phyloP scores from a whole-genome alignment of 495 filamentous ascomycete genomes.

The Glarea lozoyensis region DNA sequence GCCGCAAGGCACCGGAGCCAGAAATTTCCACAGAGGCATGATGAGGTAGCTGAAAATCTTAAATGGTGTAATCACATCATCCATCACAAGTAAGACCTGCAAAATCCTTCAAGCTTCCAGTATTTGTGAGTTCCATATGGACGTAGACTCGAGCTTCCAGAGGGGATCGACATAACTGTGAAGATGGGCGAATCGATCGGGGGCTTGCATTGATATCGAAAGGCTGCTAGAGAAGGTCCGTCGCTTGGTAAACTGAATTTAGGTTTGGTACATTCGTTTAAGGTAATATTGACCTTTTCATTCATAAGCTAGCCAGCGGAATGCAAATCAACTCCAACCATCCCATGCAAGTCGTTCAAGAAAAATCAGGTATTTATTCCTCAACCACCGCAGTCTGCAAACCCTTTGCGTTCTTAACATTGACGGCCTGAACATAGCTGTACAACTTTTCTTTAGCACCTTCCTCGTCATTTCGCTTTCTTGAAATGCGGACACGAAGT shows the following conservation, averaged over 20 bases:
- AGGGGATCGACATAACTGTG: no score
- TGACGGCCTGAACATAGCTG: conserved; percentile 97
- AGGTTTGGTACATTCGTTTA: no score
- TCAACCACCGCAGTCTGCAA: conserved; percentile 74
- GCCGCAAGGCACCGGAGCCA: no score
- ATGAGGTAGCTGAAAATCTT: no score
- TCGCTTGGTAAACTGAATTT: no score
- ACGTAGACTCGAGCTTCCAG: not conserved
- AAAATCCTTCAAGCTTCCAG: no score
- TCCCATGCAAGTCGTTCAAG: conserved; percentile 14
- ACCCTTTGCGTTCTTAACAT: conserved; percentile 96
- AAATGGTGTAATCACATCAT: no score
- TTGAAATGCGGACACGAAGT: conserved; percentile 93
- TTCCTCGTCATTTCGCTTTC: conserved; percentile 99
- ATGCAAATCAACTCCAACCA: conserved; percentile 19
- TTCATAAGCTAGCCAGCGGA: conserved; percentile 23
- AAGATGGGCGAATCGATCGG: no score
- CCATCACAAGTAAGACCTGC: no score
- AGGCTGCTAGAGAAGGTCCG: not conserved
- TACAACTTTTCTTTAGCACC: conserved; percentile 97
- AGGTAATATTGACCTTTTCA: conserved; percentile 17
- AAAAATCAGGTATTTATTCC: conserved; percentile 28
- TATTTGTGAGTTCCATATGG: no score
- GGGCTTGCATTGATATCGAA: no score
- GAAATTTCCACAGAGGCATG: no score